phyloP scores from a whole-genome alignment of 2,329 filamentous ascomycete species.

The Catunica adiposa region DNA sequence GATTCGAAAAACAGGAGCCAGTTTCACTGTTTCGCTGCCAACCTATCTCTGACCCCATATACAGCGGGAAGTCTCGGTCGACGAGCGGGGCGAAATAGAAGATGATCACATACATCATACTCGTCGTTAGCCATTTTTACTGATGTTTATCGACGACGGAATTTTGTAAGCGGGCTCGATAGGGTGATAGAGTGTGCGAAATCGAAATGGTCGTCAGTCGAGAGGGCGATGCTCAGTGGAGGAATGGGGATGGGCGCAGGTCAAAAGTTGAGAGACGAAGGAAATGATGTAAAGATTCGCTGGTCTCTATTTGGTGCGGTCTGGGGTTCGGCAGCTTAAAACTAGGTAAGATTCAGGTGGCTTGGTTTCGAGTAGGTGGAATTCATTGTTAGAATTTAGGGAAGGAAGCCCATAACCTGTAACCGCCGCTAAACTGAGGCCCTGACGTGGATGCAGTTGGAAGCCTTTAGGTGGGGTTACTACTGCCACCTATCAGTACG shows the following conservation, averaged over 20 bases:
- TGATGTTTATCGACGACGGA: constrained; percentile 16
- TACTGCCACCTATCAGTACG: neutral
- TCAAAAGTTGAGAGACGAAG: constrained; percentile 7
- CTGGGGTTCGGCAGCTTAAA: neutral
- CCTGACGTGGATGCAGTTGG: too few relatives aligned
- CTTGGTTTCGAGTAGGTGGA: neutral
- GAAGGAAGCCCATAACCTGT: neutral
- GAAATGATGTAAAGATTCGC: constrained; percentile 12
- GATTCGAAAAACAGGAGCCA: neutral
- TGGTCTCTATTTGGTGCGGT: constrained; percentile 2
- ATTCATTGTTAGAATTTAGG: neutral
- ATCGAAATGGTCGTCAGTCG: neutral
- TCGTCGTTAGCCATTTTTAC: constrained; percentile 95
- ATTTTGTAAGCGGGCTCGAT: neutral
- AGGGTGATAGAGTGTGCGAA: neutral
- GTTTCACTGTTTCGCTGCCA: neutral
- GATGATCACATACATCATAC: constrained; percentile 60
- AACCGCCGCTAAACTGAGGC: neutral
- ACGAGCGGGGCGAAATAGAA: constrained; percentile 21
- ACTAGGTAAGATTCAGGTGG: neutral
- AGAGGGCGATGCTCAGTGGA: neutral
- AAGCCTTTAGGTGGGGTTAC: too few relatives aligned
- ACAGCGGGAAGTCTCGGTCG: neutral
- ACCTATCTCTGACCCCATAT: too few relatives aligned
- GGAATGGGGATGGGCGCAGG: constrained; percentile 2